phyloP scores from a whole-genome alignment of 106 monocot genomes.

The Xerophyta viscosa region DNA sequence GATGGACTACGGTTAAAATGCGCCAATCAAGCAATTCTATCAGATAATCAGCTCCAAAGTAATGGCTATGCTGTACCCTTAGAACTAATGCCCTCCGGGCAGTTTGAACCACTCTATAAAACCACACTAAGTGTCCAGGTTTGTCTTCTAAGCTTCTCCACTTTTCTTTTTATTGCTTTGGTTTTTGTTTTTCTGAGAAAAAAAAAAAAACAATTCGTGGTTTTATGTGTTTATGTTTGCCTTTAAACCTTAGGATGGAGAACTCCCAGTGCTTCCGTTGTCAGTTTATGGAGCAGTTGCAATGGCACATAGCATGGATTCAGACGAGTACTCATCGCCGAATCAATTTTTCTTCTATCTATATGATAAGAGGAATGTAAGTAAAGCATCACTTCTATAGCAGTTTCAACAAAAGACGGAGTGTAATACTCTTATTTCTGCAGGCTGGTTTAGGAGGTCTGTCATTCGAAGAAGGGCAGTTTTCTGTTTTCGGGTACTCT shows the following conservation, averaged over 20 bases:
- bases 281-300: slow-evolving; percentile 94
- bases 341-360: slow-evolving; percentile 96
- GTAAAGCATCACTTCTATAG: slow-evolving; percentile 6
- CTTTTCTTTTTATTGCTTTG: neutral
- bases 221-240: neutral
- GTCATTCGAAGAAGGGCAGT: slow-evolving; percentile 96
- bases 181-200: slow-evolving; percentile 1
- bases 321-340: slow-evolving; percentile 85
- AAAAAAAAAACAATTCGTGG: neutral
- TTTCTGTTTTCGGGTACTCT: slow-evolving; percentile 86
- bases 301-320: slow-evolving; percentile 74
- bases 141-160: slow-evolving; percentile 2
- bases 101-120: slow-evolving; percentile 92
- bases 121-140: slow-evolving; percentile 86
- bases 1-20: slow-evolving; percentile 72
- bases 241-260: slow-evolving; percentile 61
- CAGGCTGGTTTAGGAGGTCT: slow-evolving; percentile 90
- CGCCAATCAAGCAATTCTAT: slow-evolving; percentile 66
- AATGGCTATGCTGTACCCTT: slow-evolving; percentile 56
- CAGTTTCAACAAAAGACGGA: neutral
- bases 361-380: slow-evolving; percentile 92
- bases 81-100: slow-evolving; percentile 76
- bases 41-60: slow-evolving; percentile 59
- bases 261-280: slow-evolving; percentile 84
- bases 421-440: neutral